These are phyloP conservation scores for Sporisorium sorghi DNA, from an alignment of 1,284 basidiomycete species.

Conservation along the genomic window DNA sequence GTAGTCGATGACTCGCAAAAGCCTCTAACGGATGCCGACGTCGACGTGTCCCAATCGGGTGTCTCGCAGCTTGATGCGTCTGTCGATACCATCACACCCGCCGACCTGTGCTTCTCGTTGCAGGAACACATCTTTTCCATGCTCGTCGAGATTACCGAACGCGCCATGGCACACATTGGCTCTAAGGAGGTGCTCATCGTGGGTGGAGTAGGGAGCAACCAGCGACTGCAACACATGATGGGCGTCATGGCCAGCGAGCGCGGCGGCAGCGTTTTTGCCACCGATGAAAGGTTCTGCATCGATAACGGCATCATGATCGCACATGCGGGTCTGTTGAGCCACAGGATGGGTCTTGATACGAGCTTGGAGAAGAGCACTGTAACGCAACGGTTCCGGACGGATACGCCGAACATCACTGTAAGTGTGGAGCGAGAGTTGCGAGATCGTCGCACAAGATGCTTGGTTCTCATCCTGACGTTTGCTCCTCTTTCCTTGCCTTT, in stretches of 20 bases:
- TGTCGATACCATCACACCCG: constrained; percentile 78
- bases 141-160: constrained; percentile 98
- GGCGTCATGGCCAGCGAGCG: constrained; percentile 93
- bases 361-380: constrained; percentile 64
- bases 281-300: constrained; percentile 97
- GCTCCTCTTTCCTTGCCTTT: too few relatives aligned
- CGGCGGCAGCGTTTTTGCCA: constrained; percentile 90
- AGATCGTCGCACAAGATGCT: background rate
- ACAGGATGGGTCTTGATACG: constrained; percentile 80
- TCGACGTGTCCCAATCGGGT: constrained; percentile 38
- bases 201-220: constrained; percentile 91
- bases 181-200: constrained; percentile 96
- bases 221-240: constrained; percentile 97
- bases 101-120: constrained; percentile 94
- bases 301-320: constrained; percentile 99
- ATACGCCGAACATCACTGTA: constrained; percentile 60
- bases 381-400: constrained; percentile 67
- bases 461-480: background rate
- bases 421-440: constrained; percentile 12
- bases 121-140: constrained; percentile 98
- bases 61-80: constrained; percentile 30
- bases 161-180: constrained; percentile 98
- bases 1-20: background rate
- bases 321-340: constrained; percentile 91
- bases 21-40: constrained; percentile 25